phyloP scores from a whole-genome alignment of 2,329 filamentous ascomycete species.

The Calonectria pseudoturangicola region DNA sequence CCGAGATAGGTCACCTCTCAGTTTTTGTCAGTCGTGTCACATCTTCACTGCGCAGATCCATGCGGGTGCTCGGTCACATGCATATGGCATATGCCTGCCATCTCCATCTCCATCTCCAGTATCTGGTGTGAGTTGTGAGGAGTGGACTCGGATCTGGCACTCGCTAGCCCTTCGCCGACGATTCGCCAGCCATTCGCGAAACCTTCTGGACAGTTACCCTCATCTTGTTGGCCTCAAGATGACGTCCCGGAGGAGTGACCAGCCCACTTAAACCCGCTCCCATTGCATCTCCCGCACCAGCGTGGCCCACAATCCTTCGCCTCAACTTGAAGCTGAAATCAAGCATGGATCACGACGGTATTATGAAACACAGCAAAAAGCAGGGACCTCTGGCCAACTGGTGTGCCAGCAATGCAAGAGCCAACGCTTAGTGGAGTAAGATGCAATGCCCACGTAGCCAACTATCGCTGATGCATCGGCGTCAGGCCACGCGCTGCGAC shows the following conservation, averaged over 20 bases:
- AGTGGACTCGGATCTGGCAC: conserved; percentile 49
- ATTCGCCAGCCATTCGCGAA: conserved; percentile 25
- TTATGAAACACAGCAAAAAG: conserved; percentile 39
- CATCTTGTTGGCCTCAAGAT: conserved; percentile 38
- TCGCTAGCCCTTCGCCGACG: conserved; percentile 29
- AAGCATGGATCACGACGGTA: conserved; percentile 41
- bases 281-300: conserved; percentile 42
- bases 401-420: conserved; percentile 49
- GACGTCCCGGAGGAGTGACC: conserved; percentile 22
- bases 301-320: conserved; percentile 49
- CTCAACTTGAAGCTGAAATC: conserved; percentile 51
- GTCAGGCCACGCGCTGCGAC: conserved; percentile 51
- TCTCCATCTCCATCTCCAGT: conserved; percentile 26
- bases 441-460: conserved; percentile 46
- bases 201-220: conserved; percentile 23
- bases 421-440: conserved; percentile 49
- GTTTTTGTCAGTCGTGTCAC: conserved; percentile 43
- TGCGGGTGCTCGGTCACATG: conserved; percentile 53
- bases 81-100: conserved; percentile 44
- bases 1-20: conserved; percentile 25
- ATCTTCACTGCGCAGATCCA: conserved; percentile 47
- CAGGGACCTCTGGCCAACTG: conserved; percentile 33
- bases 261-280: conserved; percentile 35
- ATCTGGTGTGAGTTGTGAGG: conserved; percentile 24
- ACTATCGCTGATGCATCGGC: conserved; percentile 48